Base-by-base conservation (phyloP, 768 basidiomycete species). In the Tephrocybe sp. region DNA sequence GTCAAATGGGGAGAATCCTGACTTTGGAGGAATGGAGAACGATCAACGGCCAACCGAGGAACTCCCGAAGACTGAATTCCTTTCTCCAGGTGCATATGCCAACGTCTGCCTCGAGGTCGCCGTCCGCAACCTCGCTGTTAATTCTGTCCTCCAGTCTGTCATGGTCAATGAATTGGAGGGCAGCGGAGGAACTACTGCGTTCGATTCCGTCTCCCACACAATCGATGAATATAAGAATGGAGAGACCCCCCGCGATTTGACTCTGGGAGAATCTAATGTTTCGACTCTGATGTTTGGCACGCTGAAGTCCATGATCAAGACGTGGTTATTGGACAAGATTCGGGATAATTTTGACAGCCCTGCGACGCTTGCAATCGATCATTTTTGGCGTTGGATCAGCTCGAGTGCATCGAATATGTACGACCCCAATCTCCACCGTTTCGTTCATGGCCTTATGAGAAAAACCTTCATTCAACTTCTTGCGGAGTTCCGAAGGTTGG, bases 301-400 rank as follows among this genome's bases (percentile, higher is more conserved):
- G 48, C 72, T 98, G 50, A 94, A 91, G 61, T 71, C 78, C 18
- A 88, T 97, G 86, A 78, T 98, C 59, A 93, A 91, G 63, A 69
- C 76, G 0, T 98, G 97, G 97, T 80, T 94, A 37, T 74, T 93
- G 21, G 92, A 97, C 64, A 86, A 89, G 59, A 81, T 92, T 44
- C 82, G 82, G 55, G 71, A 77, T 53, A 77, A 84, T 55, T 80
- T 79, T 25, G 76, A 79, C 12, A 80, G 82, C 50, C 83, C 86
- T 0, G 84, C 88, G 0, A 76, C 79, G 1, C 60, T 89, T 2
- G 82, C 84, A 2, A 79, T 97, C 45, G 90, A 94, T 60, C 94
- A 98, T 67, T 97, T 98, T 71, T 97, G 94, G 93, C 77, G 97
- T 36, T 99, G 97, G 97, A 79, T 97, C 56, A 88, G 85, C 64